Percentiles rank a stretch among this genome's conserved stretches.
Evolutionary conservation across 208 protist genomes (phyloP).

Genomic region (Pavlovales sp.): DNA sequence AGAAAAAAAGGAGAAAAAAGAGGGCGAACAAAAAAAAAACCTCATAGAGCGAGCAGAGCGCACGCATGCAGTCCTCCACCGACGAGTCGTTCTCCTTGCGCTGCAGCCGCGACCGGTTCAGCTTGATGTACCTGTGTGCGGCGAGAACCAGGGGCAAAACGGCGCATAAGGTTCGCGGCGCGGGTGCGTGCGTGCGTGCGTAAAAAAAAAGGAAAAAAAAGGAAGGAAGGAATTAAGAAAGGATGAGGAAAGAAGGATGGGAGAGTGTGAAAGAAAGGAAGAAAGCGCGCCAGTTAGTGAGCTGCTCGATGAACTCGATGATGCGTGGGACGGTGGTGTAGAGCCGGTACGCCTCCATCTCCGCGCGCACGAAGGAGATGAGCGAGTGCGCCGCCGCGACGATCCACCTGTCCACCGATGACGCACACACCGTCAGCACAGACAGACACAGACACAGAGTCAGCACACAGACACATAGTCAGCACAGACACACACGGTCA

Average conservation of each 20-base stretch:
- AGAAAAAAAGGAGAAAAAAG: too few species aligned
- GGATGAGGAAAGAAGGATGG: too few species aligned
- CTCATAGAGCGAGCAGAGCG: constrained; percentile 71
- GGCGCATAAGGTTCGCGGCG: background rate
- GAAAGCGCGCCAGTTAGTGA: constrained; percentile 99
- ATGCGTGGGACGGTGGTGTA: constrained; percentile 98
- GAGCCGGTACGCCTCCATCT: constrained; percentile 82
- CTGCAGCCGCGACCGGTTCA: constrained; percentile 56
- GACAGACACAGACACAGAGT: too few species aligned
- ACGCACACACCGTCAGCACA: too few species aligned
- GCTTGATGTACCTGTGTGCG: constrained; percentile 49
- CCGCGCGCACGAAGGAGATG: constrained; percentile 79
- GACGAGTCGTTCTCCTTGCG: background rate
- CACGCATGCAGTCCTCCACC: background rate
- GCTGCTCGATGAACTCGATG: constrained; percentile 90
- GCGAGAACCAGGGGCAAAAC: background rate
- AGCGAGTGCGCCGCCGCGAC: constrained; percentile 83
- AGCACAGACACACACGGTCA: too few species aligned
- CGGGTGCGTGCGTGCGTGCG: too few species aligned
- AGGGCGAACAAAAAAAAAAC: too few species aligned
- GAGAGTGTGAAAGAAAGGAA: too few species aligned
- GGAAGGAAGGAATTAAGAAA: too few species aligned
- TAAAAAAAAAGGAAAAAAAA: too few species aligned
- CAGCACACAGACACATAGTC: too few species aligned
- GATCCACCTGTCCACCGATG: too few species aligned